These are phyloP conservation scores for Melaleuca alternifolia DNA, from an alignment of 345 rosid species.

Conservation along the genomic window DNA sequence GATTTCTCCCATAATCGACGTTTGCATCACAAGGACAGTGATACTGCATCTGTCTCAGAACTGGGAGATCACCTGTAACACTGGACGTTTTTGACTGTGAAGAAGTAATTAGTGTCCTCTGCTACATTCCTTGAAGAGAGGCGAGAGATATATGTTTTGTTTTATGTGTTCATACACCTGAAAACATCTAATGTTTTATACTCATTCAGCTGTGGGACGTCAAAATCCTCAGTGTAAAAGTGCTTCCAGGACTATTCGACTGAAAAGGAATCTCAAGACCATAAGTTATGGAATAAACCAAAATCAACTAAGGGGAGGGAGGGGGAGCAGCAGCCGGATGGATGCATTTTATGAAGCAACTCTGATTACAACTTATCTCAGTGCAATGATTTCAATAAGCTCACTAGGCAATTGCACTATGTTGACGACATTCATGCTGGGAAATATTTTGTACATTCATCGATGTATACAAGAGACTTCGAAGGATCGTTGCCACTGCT, in stretches of 20 bases:
- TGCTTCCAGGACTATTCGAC: background rate
- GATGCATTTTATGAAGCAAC: background rate
- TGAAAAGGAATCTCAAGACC: background rate
- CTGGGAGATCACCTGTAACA: constrained; percentile 28
- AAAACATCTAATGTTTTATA: background rate
- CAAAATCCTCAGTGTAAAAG: background rate
- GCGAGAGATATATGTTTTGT: constrained; percentile 34
- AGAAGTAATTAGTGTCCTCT: constrained; percentile 43
- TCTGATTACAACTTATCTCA: background rate
- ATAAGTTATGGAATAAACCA: background rate
- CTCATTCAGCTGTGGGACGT: background rate
- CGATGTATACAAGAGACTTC: background rate
- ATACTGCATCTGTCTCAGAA: background rate
- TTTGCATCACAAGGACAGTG: background rate
- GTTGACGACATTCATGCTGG: background rate
- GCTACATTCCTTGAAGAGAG: constrained; percentile 48
- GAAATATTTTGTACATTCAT: background rate
- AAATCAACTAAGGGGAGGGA: background rate
- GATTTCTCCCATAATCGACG: background rate
- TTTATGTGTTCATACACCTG: constrained; percentile 34
- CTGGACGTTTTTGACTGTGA: constrained; percentile 46
- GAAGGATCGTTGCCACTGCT: background rate
- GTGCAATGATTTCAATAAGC: background rate
- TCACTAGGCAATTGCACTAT: background rate
- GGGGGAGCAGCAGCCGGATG: background rate